These are phyloP conservation scores for Castanea sativa DNA, from an alignment of 306 rosid species.

Conservation along the genomic window DNA sequence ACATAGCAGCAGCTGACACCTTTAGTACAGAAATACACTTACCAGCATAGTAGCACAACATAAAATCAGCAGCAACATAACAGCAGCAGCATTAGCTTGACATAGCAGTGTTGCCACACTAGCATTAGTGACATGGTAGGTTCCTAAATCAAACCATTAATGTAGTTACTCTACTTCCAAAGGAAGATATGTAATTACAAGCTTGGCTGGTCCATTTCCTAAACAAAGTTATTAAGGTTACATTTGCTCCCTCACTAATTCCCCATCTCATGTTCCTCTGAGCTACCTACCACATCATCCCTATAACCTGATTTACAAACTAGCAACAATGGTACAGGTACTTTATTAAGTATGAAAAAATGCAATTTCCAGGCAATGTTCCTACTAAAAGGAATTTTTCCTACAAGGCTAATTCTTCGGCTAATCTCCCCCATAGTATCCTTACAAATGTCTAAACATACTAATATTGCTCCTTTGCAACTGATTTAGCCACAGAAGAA, in stretches of 20 bases:
- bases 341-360: not conserved
- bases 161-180: not conserved
- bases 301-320: not conserved
- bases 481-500: too few species aligned
- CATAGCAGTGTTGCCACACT: too few species aligned
- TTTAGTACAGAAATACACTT: too few species aligned
- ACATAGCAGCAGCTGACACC: too few species aligned
- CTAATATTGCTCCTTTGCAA: too few species aligned
- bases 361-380: not conserved
- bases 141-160: not conserved
- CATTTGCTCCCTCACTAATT: not conserved
- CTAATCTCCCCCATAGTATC: not conserved
- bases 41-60: too few species aligned
- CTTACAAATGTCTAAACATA: too few species aligned
- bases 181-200: not conserved
- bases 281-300: not conserved
- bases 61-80: too few species aligned
- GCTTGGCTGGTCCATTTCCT: not conserved
- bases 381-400: not conserved
- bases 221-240: not conserved
- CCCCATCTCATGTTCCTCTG: not conserved
- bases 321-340: not conserved
- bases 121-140: too few species aligned
- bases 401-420: not conserved
- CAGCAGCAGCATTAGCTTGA: too few species aligned